phyloP scores from a whole-genome alignment of 345 rosid genomes.

The Boechera divaricarpa region DNA sequence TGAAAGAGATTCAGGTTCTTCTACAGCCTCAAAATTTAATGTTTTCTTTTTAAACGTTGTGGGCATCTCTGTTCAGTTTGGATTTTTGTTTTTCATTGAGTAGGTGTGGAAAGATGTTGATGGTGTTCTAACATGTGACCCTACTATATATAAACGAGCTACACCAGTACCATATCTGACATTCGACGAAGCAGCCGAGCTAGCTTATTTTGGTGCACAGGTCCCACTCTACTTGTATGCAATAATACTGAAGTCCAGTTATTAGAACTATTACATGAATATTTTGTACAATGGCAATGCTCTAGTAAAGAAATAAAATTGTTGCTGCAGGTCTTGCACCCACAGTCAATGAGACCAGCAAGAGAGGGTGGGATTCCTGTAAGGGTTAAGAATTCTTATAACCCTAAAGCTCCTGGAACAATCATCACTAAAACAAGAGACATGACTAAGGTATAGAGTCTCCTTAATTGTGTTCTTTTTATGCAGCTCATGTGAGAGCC shows the following conservation, averaged over 20 bases:
- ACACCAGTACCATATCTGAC: slow-evolving; percentile 88
- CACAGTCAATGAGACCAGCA: slow-evolving; percentile 99
- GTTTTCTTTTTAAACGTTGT: background rate
- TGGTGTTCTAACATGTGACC: slow-evolving; percentile 98
- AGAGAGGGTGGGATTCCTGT: slow-evolving; percentile 97
- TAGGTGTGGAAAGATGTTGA: slow-evolving; percentile 99
- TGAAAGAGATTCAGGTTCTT: slow-evolving; percentile 93
- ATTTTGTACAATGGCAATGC: background rate
- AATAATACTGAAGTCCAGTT: slow-evolving; percentile 13
- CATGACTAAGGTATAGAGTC: slow-evolving; percentile 80
- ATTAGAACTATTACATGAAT: background rate
- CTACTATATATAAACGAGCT: slow-evolving; percentile 75
- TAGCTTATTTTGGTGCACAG: slow-evolving; percentile 99
- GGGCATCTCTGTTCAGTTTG: slow-evolving; percentile 17
- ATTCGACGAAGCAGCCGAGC: slow-evolving; percentile 99
- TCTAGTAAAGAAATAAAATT: background rate
- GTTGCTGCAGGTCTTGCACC: slow-evolving; percentile 83
- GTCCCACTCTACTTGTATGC: slow-evolving; percentile 47
- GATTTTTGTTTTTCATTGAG: slow-evolving; percentile 28
- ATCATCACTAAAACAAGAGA: slow-evolving; percentile 85
- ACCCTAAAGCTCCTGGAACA: slow-evolving; percentile 97
- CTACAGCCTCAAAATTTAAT: slow-evolving; percentile 18
- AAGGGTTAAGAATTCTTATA: slow-evolving; percentile 97
- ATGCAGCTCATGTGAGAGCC: slow-evolving; percentile 14
- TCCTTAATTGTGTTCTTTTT: background rate